Evolutionary conservation across 2,329 filamentous ascomycete genomes (phyloP).

Genomic region (Leptographium lundbergii): DNA sequence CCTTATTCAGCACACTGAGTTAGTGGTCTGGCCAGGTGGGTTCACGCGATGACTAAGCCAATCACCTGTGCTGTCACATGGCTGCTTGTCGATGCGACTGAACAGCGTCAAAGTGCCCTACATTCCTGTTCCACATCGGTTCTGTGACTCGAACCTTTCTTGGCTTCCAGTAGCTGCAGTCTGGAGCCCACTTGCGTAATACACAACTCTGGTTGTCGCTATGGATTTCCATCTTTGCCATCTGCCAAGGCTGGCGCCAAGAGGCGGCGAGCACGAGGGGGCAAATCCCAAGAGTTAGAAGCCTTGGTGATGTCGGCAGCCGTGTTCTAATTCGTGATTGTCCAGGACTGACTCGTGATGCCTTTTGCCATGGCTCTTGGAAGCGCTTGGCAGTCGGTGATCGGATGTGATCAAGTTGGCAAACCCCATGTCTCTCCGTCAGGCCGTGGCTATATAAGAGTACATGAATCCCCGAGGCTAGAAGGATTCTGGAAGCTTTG

Average conservation of each 20-base stretch:
- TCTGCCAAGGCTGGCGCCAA: slow-evolving; percentile 2
- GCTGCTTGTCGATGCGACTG: not conserved
- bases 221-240: not conserved
- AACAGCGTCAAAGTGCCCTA: not conserved
- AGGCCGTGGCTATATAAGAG: not conserved
- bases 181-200: not conserved
- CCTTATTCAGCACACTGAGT: not conserved
- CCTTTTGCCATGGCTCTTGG: not conserved
- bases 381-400: not conserved
- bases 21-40: not conserved
- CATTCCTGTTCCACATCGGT: not conserved
- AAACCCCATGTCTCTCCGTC: not conserved
- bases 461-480: not conserved
- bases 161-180: not conserved
- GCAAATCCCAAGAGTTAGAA: not conserved
- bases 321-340: not conserved
- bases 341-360: not conserved
- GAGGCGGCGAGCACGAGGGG: not conserved
- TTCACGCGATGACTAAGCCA: not conserved
- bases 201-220: no score
- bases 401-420: not conserved
- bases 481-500: not conserved
- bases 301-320: not conserved
- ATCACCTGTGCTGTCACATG: not conserved
- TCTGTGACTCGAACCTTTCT: not conserved